Percentiles rank a stretch among this genome's conserved stretches.
Conservation (phyloP, 108 stramenopile genomes). For the Pseudonitzschia delicatissima region DNA sequence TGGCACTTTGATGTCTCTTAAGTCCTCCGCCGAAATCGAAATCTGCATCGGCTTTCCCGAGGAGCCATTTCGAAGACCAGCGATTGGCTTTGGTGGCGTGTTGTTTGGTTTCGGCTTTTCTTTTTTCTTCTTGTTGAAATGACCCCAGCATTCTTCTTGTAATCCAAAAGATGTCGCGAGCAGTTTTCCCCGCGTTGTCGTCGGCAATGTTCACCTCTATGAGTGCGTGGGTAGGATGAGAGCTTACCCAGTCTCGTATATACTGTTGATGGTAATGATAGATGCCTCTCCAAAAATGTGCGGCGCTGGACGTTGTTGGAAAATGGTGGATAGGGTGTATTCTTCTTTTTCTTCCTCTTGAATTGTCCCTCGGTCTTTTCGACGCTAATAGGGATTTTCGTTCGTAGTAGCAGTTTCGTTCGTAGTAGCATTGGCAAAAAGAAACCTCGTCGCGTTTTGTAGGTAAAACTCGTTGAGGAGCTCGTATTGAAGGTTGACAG, state of each 20-base stretch:
- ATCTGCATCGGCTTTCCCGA: no score
- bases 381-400: no score
- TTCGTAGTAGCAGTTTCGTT: background rate
- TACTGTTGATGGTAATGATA: slow-evolving; percentile 10
- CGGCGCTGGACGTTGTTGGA: background rate
- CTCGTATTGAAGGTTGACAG: slow-evolving; percentile 14
- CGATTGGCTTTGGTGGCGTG: no score
- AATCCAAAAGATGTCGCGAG: slow-evolving; percentile 14
- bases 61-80: no score
- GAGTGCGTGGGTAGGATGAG: slow-evolving; percentile 20
- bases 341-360: background rate
- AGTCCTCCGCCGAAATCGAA: no score
- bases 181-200: slow-evolving; percentile 11
- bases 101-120: no score
- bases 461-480: slow-evolving; percentile 4
- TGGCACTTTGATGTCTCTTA: no score
- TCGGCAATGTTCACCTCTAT: slow-evolving; percentile 28
- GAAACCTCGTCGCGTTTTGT: slow-evolving; percentile 7
- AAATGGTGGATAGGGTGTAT: background rate
- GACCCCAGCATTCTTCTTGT: background rate
- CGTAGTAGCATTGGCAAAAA: background rate
- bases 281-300: slow-evolving; percentile 17
- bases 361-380: background rate
- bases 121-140: background rate
- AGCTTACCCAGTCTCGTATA: slow-evolving; percentile 8